Base-by-base conservation (phyloP, 345 rosid genomes). In the Hypericum androsaemum region DNA sequence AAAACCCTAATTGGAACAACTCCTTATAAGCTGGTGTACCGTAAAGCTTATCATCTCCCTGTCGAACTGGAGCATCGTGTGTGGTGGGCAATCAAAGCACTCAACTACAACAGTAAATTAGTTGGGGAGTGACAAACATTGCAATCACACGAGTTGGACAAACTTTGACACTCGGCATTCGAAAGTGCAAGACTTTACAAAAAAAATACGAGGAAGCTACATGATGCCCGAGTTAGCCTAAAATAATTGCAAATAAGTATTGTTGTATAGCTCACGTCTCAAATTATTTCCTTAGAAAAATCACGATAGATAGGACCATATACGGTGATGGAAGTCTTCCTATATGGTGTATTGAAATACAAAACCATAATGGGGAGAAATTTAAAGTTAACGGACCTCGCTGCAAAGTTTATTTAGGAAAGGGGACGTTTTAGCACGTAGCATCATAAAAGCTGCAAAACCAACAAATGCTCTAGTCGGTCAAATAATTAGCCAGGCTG, bases 111-210 rank as follows among this genome's bases (percentile, higher is more conserved):
- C n/a, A n/a, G n/a, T n/a, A n/a, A n/a, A n/a, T n/a, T n/a, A n/a
- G n/a, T n/a, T n/a, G n/a, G n/a, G n/a, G n/a, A n/a, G n/a, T n/a
- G n/a, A n/a, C n/a, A n/a, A n/a, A n/a, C n/a, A n/a, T n/a, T n/a
- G n/a, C n/a, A n/a, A n/a, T n/a, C n/a, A n/a, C 36, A 43, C 32
- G 12, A 42, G 22, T 2, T 51, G 7, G 50, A 39, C 3, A 49
- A 60, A 8, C 36, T 50, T 4, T 17, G 8, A 9, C 7, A 11
- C 10, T 10, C 17, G 0, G 6, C 41, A 0, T 42, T 32, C 8
- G 7, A 60, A 11, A 41, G 41, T 41, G 39, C 51, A 0, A 59
- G 10, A 15, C 12, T 59, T 0, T 59, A 59, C 10, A 59, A 59
- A 35, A 48, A 50, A 22, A n/a, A 13, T 5, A 59, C 41, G 0